Conservation (phyloP, 345 rosid species). For the Nasturtium officinale region DNA sequence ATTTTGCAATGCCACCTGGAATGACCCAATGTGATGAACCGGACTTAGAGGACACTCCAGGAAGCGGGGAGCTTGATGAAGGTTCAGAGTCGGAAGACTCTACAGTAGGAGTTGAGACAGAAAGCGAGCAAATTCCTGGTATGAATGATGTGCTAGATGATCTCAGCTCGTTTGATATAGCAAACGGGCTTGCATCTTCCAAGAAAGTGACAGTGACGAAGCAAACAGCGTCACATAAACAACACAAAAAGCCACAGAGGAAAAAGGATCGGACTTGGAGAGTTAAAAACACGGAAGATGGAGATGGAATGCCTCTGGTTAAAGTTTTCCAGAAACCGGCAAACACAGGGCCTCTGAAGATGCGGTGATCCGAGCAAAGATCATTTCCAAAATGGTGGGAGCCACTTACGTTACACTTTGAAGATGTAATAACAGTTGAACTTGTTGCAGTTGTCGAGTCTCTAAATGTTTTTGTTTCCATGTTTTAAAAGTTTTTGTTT, state of each 20-base stretch:
- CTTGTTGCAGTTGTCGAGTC: slow-evolving; percentile 7
- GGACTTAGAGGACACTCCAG: slow-evolving; percentile 38
- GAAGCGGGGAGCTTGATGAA: slow-evolving; percentile 43
- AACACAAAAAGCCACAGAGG: slow-evolving; percentile 87
- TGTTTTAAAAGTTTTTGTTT: background rate
- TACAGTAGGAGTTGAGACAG: slow-evolving; percentile 30
- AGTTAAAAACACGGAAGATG: slow-evolving; percentile 42
- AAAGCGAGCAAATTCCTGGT: slow-evolving; percentile 45
- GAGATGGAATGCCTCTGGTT: slow-evolving; percentile 64
- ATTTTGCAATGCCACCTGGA: slow-evolving; percentile 77
- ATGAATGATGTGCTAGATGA: slow-evolving; percentile 67
- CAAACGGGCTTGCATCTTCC: slow-evolving; percentile 62
- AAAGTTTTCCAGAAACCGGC: slow-evolving; percentile 67
- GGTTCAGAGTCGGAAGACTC: slow-evolving; percentile 51
- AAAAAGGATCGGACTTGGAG: slow-evolving; percentile 88
- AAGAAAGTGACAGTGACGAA: slow-evolving; percentile 53
- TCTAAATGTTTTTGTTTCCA: slow-evolving; percentile 20
- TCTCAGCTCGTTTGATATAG: slow-evolving; percentile 72
- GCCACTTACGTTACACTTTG: background rate
- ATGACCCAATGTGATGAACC: slow-evolving; percentile 44
- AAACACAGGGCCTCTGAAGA: slow-evolving; percentile 54
- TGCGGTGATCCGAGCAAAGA: slow-evolving; percentile 43
- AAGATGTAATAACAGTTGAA: slow-evolving; percentile 18
- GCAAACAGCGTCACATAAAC: slow-evolving; percentile 58
- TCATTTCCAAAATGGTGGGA: background rate